Evolutionary conservation across 768 basidiomycete species (phyloP), one percentile per base, ranked within the genome.

Genomic region (Russula ochroleuca): DNA sequence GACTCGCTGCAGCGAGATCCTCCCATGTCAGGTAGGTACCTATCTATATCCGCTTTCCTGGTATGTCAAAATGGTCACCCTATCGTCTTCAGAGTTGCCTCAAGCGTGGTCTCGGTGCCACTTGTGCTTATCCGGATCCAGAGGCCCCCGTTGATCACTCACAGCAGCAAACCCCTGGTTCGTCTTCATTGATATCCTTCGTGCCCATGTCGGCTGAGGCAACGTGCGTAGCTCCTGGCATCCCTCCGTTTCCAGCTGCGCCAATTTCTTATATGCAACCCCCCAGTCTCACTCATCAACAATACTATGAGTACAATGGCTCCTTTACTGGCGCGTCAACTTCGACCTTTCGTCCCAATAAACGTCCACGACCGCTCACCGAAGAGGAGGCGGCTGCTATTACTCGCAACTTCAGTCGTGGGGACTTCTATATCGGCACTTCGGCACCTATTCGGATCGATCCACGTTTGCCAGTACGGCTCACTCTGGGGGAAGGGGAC

Each of bases 361-460:
- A 92, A 72, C 85, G 90, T 31, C 86, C 88, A 35, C 85, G 90
- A 67, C 84, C 82, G 50, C 83, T 92, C 59, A 92, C 90, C 2
- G 90, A 92, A 68, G 89, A 92, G 66, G 90, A 92, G 73, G 82
- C 90, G 2, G 87, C 88, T 13, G 88, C 89, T 37, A 91, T 92
- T 76, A 89, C 88, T 1, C 83, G 89, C 72, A 90, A 89, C 69
- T 92, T 88, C 69, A 86, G 78, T 65, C 83, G 90, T 57, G 90
- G 90, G 5, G 89, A 92, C 72, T 92, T 92, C 73, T 92, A 85
- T 70, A 86, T 92, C 57, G 90, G 89, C 59, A 84, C 79, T 41
- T 90, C 86, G 68, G 90, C 88, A 1, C 90, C 90, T 10, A 87
- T 92, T 50, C 84, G 88, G 69, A 91, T 92, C 74, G 90, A 92